Percentiles rank a stretch among this genome's conserved stretches.
Evolutionary conservation across 768 basidiomycete genomes (phyloP).

Genomic region (Mycena olivaceomarginata): DNA sequence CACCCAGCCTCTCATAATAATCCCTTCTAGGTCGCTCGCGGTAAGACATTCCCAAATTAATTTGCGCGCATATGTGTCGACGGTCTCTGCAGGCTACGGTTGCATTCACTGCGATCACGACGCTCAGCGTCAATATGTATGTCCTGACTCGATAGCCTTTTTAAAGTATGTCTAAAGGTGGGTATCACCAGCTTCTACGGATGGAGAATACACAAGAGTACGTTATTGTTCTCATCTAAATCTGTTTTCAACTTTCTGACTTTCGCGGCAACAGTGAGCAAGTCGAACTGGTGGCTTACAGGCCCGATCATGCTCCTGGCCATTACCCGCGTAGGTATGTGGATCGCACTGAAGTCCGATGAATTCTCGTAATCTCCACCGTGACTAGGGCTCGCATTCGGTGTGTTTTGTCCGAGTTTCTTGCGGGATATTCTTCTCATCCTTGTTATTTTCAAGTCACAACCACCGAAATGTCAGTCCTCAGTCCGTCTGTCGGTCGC

Average conservation of each 20-base stretch:
- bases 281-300: conserved; percentile 55
- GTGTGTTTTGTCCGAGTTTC: not conserved
- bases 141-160: not conserved
- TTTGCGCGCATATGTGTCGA: not conserved
- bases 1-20: conserved; percentile 35
- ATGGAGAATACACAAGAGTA: conserved; percentile 60
- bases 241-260: not conserved
- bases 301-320: conserved; percentile 48
- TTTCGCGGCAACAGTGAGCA: conserved; percentile 55
- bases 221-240: conserved; percentile 36
- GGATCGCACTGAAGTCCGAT: not conserved
- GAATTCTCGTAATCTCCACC: not conserved
- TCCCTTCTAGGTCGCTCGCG: conserved; percentile 38
- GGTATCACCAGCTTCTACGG: conserved; percentile 22
- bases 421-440: not conserved
- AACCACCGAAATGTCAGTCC: conserved; percentile 28
- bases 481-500: not conserved
- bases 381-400: conserved; percentile 27
- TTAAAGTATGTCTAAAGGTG: not conserved
- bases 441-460: conserved; percentile 3
- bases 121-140: conserved; percentile 44
- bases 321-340: conserved; percentile 26
- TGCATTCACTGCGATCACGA: conserved; percentile 34
- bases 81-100: conserved; percentile 13
- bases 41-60: not conserved